A percentile compares a stretch with the other conserved stretches of the same genome.
These are phyloP conservation scores for Solanum piurae DNA, from an alignment of 257 asterid species.

Conservation along the genomic window DNA sequence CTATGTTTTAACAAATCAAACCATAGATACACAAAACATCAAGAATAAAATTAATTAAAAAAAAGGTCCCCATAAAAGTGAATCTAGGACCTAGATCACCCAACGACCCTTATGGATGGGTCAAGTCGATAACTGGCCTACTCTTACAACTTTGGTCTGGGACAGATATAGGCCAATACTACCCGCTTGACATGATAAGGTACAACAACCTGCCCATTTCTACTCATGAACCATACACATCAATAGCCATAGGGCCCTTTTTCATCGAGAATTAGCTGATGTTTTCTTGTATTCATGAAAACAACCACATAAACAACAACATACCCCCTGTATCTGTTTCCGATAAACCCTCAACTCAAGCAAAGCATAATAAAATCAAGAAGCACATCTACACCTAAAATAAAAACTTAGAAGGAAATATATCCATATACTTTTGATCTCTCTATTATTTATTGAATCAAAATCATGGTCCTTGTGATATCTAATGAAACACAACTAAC, in stretches of 20 bases:
- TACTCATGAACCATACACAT: no score
- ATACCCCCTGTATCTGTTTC: no score
- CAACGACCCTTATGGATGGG: no score
- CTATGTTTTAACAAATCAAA: conserved; percentile 4
- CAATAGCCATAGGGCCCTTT: not conserved
- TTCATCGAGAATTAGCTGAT: not conserved
- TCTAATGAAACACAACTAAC: not conserved
- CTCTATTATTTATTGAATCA: not conserved
- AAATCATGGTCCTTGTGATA: not conserved
- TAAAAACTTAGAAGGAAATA: not conserved
- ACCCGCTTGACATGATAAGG: no score
- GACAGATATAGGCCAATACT: no score
- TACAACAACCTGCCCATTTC: no score
- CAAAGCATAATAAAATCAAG: no score
- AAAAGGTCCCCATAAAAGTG: not conserved
- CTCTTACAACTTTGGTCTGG: no score
- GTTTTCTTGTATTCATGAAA: not conserved
- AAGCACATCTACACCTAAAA: not conserved
- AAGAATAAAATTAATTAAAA: not conserved
- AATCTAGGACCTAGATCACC: no score
- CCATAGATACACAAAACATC: not conserved
- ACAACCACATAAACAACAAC: no score
- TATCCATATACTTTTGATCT: not conserved
- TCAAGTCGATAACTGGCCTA: no score
- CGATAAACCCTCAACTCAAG: no score